Percentiles rank a stretch among this genome's conserved stretches.
Conservation (phyloP, 2,329 filamentous ascomycete species). For the Fusarium sp. region DNA sequence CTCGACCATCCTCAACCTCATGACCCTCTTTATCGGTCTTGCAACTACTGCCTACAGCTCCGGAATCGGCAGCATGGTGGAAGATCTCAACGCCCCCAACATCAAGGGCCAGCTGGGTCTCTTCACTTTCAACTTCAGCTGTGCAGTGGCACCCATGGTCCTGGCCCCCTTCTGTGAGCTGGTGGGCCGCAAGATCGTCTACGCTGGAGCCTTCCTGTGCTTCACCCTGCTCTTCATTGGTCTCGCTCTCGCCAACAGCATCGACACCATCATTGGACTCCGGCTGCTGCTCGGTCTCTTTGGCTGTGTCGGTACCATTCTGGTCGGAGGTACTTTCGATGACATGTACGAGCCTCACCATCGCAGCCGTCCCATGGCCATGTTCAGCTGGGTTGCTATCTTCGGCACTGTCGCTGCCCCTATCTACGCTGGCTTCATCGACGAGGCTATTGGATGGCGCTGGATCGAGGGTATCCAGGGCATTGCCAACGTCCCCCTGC, state of each 20-base stretch:
- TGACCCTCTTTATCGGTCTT: slow-evolving; percentile 40
- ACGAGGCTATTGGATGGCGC: slow-evolving; percentile 38
- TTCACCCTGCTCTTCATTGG: slow-evolving; percentile 40
- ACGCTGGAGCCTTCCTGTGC: slow-evolving; percentile 33
- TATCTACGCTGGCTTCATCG: slow-evolving; percentile 39
- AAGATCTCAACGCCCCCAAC: slow-evolving; percentile 31
- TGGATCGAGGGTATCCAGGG: slow-evolving; percentile 41
- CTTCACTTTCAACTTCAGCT: slow-evolving; percentile 41
- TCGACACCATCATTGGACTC: slow-evolving; percentile 38
- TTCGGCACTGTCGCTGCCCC: slow-evolving; percentile 40
- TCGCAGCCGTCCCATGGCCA: slow-evolving; percentile 39
- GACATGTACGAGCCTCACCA: slow-evolving; percentile 43
- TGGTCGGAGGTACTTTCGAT: slow-evolving; percentile 40
- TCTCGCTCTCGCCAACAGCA: slow-evolving; percentile 33
- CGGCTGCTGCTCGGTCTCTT: slow-evolving; percentile 38
- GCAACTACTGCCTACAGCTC: slow-evolving; percentile 39
- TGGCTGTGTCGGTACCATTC: slow-evolving; percentile 41
- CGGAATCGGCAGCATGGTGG: slow-evolving; percentile 34
- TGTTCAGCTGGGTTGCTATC: slow-evolving; percentile 41
- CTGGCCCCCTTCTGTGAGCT: slow-evolving; percentile 38
- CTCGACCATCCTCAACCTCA: slow-evolving; percentile 40
- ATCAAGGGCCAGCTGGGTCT: slow-evolving; percentile 38
- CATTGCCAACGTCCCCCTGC: slow-evolving; percentile 34
- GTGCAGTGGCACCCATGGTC: slow-evolving; percentile 36
- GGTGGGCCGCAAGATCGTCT: slow-evolving; percentile 38